Percentiles rank a stretch among this genome's conserved stretches.
Evolutionary conservation across 1,139 yeast genomes (phyloP).

Genomic region (Scheffersomyces illinoinensis): DNA sequence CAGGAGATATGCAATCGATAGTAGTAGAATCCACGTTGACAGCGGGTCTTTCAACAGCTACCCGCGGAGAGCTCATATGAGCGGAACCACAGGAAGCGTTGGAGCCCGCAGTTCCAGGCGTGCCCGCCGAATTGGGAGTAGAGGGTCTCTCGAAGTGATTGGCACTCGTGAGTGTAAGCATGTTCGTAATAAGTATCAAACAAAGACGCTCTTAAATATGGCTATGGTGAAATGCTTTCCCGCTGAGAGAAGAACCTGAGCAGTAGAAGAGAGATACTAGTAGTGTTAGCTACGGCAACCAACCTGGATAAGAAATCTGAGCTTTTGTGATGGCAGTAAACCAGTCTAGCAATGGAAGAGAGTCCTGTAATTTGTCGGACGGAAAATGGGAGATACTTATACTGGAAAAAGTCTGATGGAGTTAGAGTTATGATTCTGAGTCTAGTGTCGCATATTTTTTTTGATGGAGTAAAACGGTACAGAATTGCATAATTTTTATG

Average conservation of each 20-base stretch:
- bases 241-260: not conserved
- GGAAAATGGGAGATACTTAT: not conserved
- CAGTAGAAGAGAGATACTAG: not conserved
- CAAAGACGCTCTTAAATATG: not conserved
- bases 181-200: not conserved
- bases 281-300: not conserved
- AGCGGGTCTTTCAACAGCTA: not conserved
- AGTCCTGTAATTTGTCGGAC: no score
- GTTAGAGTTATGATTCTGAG: not conserved
- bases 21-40: not conserved
- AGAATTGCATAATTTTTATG: slow-evolving; percentile 1
- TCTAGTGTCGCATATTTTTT: not conserved
- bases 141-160: slow-evolving; percentile 1
- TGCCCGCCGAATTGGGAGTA: not conserved
- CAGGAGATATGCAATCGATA: slow-evolving; percentile 9
- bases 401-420: not conserved
- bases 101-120: not conserved
- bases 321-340: not conserved
- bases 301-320: not conserved
- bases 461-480: not conserved
- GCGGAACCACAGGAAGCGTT: not conserved
- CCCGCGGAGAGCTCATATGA: not conserved
- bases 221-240: not conserved
- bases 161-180: not conserved
- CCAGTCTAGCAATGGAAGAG: not conserved